A percentile compares a stretch with the other conserved stretches of the same genome.
Conservation (phyloP, 140 eudicot genomes). For the Senecio squalidus region DNA sequence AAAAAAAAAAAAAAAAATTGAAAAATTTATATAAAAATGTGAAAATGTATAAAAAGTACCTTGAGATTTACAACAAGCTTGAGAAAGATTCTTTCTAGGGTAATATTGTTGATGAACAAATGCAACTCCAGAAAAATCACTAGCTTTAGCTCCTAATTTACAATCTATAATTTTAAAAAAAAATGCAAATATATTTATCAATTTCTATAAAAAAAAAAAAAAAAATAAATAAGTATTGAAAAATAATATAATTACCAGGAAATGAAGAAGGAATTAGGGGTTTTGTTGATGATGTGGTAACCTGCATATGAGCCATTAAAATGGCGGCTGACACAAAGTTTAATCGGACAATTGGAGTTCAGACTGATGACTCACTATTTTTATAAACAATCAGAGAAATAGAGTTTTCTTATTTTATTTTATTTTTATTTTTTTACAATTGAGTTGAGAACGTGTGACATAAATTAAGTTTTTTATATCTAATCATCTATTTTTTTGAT, state of each 20-base stretch:
- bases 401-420: too few relatives aligned
- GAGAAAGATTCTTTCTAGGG: too few relatives aligned
- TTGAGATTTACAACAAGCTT: too few relatives aligned
- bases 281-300: conserved; percentile 20
- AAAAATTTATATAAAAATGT: too few relatives aligned
- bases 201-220: conserved; percentile 5
- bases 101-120: conserved; percentile 25
- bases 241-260: conserved; percentile 4
- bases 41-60: too few relatives aligned
- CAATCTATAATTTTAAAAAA: conserved; percentile 12
- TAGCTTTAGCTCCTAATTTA: conserved; percentile 53
- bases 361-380: neutral
- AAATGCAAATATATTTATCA: neutral
- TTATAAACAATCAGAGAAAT: neutral
- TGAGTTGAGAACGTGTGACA: too few relatives aligned
- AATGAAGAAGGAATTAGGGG: conserved; percentile 11
- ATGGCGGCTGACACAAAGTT: conserved; percentile 14
- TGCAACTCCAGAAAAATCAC: conserved; percentile 57
- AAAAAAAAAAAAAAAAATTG: too few relatives aligned
- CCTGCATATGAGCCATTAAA: conserved; percentile 36
- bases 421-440: too few relatives aligned
- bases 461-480: too few relatives aligned
- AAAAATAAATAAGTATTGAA: neutral
- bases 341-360: neutral
- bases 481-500: too few relatives aligned